Base-by-base conservation (phyloP, 2,329 filamentous ascomycete species). In the Aaosphaeria pasadenensis region DNA sequence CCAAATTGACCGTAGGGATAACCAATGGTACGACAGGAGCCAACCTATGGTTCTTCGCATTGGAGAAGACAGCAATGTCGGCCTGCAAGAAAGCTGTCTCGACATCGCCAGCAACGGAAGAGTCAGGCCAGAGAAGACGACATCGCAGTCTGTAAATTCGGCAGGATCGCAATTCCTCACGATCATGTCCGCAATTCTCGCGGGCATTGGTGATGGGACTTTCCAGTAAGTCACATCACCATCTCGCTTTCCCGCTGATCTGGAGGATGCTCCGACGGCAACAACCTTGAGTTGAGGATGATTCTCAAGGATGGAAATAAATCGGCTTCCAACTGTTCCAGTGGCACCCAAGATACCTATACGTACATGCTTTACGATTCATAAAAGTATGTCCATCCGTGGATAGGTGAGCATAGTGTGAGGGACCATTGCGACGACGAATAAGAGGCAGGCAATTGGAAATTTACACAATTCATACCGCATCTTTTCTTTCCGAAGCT, bases 21-120 rank as follows among this genome's bases (percentile, higher is more conserved):
- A 97, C 88, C 64, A 97, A 85, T 7, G 94, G 94, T 2, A 96
- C 91, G 43, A 92, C 78, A 17, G 91, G 90, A 69, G 96, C 86
- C 68, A 87, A 87, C 62, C 94, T 88, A 80, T 96, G 90, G 82
- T 96, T 97, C 75, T 96, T 96, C 44, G 94, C 91, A 72, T 97
- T 99, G 63, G 91, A 96, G 78, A 99, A 97, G 69, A 96, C 88
- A 63, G 89, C 85, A 44, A 96, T 84, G 65, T 96, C 86, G 52
- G 90, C 86, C 67, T 87, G 87, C 64, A 95, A 81, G 72, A 97
- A 97, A 59, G 88, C 88, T 82, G 89, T 89, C 73, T 97, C 91
- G 67, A 95, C 87, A 29, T 96, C 88, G 45, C 91, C 91, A 36
- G 94, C 94, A 48, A 96, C 87, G 74, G 95, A 90, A 55, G 89